Conservation (phyloP, 768 basidiomycete genomes). For the Boletus huronensis region DNA sequence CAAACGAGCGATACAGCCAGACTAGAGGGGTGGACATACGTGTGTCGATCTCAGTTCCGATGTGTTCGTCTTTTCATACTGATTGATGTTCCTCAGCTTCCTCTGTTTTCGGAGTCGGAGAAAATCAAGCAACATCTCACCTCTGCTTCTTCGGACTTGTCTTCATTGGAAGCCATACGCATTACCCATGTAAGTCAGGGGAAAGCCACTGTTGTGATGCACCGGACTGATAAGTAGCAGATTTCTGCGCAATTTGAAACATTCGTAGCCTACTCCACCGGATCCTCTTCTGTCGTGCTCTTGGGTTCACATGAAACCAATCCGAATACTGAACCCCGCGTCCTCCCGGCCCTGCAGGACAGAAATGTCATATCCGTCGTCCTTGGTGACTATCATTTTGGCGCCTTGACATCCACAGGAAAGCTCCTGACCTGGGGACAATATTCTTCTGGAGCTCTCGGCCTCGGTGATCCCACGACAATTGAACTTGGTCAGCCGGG, state of each 20-base stretch:
- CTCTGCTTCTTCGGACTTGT: constrained; percentile 39
- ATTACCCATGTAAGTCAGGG: constrained; percentile 71
- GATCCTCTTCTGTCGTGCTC: constrained; percentile 65
- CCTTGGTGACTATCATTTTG: constrained; percentile 90
- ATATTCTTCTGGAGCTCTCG: constrained; percentile 77
- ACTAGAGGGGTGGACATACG: constrained; percentile 66
- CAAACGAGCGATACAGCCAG: constrained; percentile 37
- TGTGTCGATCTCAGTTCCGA: constrained; percentile 34
- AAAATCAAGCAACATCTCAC: constrained; percentile 44
- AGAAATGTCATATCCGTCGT: constrained; percentile 80
- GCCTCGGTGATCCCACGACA: constrained; percentile 70
- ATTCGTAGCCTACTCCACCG: constrained; percentile 81
- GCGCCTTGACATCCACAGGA: constrained; percentile 76
- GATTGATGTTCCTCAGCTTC: constrained; percentile 47
- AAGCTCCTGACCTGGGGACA: constrained; percentile 78
- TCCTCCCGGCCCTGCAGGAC: constrained; percentile 74
- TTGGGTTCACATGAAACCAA: constrained; percentile 56
- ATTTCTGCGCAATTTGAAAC: constrained; percentile 81
- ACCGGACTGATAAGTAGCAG: constrained; percentile 35
- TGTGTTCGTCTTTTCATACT: neutral
- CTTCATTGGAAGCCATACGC: constrained; percentile 46
- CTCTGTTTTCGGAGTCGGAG: constrained; percentile 64
- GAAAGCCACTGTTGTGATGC: neutral
- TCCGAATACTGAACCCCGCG: constrained; percentile 45
- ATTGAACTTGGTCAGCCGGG: constrained; percentile 57